phyloP scores from a whole-genome alignment of 2,329 filamentous ascomycete species.

The Trichophyton rubrum region DNA sequence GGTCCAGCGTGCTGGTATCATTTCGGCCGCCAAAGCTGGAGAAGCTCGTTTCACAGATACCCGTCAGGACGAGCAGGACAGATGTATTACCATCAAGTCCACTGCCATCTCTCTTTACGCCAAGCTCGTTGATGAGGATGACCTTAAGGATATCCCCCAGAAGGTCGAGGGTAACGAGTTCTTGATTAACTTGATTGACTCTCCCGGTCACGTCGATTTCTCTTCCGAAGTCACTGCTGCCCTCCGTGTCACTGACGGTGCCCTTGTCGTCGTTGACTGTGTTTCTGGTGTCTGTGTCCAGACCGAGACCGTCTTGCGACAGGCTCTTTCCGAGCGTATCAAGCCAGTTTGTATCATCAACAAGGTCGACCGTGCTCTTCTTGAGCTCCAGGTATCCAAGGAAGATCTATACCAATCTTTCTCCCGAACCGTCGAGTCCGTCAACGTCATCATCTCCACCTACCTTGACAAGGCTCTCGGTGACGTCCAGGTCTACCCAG shows the following conservation, averaged over 20 bases:
- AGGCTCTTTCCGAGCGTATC: conserved; percentile 99
- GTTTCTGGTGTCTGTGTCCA: conserved; percentile 99
- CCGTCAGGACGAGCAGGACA: conserved; percentile 93
- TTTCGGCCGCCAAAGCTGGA: conserved; percentile 94
- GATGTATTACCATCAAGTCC: conserved; percentile 99
- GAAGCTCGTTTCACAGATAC: conserved; percentile 95
- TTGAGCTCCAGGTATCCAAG: conserved; percentile 96
- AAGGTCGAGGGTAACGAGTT: conserved; percentile 88
- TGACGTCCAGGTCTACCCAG: conserved; percentile 97
- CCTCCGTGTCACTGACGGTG: conserved; percentile 99
- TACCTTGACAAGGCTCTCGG: conserved; percentile 95
- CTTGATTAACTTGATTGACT: conserved; percentile 99
- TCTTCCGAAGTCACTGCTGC: conserved; percentile 98
- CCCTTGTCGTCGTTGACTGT: conserved; percentile 98
- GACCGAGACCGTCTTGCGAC: conserved; percentile 98
- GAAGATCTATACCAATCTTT: conserved; percentile 99
- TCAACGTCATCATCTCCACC: conserved; percentile 99
- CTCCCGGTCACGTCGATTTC: conserved; percentile 99
- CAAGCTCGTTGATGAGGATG: conserved; percentile 64
- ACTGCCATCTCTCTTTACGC: conserved; percentile 98
- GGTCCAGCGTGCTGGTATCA: conserved; percentile 98
- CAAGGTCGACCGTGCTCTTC: conserved; percentile 99
- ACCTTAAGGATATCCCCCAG: conserved; percentile 86
- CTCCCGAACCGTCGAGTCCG: conserved; percentile 97
- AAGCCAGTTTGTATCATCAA: conserved; percentile 99